Conservation (phyloP, 768 basidiomycete species). For the Tricholoma flavovirens region DNA sequence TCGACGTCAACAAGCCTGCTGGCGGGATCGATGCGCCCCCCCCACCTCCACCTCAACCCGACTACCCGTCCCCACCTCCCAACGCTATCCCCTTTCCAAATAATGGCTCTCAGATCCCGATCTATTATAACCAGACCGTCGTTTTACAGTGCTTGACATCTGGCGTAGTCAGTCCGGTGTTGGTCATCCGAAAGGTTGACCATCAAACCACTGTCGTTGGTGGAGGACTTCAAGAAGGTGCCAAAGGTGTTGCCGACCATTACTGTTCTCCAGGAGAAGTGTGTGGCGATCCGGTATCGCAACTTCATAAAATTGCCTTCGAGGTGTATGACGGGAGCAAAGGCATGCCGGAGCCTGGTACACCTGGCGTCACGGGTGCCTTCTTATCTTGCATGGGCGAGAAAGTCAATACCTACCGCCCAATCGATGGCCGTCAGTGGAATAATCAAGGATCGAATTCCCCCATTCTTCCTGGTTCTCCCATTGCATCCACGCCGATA, state of each 20-base stretch:
- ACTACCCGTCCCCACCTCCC: conserved; percentile 88
- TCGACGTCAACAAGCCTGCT: conserved; percentile 82
- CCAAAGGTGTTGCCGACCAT: conserved; percentile 78
- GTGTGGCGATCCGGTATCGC: conserved; percentile 91
- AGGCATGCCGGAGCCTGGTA: conserved; percentile 67
- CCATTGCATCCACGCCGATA: conserved; percentile 57
- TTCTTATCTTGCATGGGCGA: conserved; percentile 92
- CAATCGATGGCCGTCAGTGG: conserved; percentile 80
- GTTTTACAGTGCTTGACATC: conserved; percentile 93
- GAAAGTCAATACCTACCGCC: conserved; percentile 87
- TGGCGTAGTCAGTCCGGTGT: conserved; percentile 87
- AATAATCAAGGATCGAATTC: conserved; percentile 46
- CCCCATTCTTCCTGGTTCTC: conserved; percentile 63
- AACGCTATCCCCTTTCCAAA: conserved; percentile 84
- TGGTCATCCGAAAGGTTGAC: conserved; percentile 93
- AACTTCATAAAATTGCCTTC: conserved; percentile 93
- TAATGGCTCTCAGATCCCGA: conserved; percentile 79
- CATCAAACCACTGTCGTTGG: conserved; percentile 86
- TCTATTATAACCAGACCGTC: conserved; percentile 96
- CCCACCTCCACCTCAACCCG: conserved; percentile 77
- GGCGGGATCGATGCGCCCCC: conserved; percentile 73
- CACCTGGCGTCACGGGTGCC: conserved; percentile 71
- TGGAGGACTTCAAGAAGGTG: conserved; percentile 83
- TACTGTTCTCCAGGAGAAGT: conserved; percentile 82
- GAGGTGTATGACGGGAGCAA: conserved; percentile 78